Conservation (phyloP, 345 rosid species). For the Kernera saxatilis region DNA sequence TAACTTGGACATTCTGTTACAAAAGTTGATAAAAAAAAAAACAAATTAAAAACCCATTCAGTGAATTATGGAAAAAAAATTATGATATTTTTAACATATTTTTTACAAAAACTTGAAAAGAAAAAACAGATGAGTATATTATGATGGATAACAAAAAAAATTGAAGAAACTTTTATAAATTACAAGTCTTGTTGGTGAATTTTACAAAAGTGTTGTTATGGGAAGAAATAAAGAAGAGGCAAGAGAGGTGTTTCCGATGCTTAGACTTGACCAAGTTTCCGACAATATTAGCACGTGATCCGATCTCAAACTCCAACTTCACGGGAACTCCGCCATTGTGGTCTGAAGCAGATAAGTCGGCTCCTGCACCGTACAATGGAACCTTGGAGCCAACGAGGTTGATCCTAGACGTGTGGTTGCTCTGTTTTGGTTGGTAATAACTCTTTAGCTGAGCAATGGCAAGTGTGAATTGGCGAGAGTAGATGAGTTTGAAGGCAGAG, state of each 20-base stretch:
- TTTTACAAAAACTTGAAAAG: too few species aligned
- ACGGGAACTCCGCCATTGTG: slow-evolving; percentile 43
- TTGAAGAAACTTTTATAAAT: background rate
- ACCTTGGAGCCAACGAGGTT: slow-evolving; percentile 51
- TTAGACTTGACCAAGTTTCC: slow-evolving; percentile 63
- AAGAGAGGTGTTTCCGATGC: slow-evolving; percentile 41
- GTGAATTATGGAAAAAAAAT: too few species aligned
- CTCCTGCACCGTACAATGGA: slow-evolving; percentile 80
- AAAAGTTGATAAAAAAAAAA: background rate
- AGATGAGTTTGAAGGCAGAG: slow-evolving; percentile 47
- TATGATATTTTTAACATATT: too few species aligned
- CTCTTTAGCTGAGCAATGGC: slow-evolving; percentile 58
- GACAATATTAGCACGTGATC: slow-evolving; percentile 57
- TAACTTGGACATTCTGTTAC: background rate
- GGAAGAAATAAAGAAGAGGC: slow-evolving; percentile 31
- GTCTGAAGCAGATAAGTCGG: slow-evolving; percentile 41
- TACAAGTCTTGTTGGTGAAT: slow-evolving; percentile 16
- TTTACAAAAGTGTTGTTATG: background rate
- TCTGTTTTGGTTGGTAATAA: slow-evolving; percentile 71
- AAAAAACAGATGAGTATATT: background rate
- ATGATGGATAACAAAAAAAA: background rate
- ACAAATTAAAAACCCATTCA: background rate
- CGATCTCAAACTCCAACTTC: slow-evolving; percentile 47
- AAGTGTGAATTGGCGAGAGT: slow-evolving; percentile 41
- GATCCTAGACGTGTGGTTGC: slow-evolving; percentile 40